phyloP scores from a whole-genome alignment of 768 basidiomycete genomes.

The Leucosporidium yakuticum region DNA sequence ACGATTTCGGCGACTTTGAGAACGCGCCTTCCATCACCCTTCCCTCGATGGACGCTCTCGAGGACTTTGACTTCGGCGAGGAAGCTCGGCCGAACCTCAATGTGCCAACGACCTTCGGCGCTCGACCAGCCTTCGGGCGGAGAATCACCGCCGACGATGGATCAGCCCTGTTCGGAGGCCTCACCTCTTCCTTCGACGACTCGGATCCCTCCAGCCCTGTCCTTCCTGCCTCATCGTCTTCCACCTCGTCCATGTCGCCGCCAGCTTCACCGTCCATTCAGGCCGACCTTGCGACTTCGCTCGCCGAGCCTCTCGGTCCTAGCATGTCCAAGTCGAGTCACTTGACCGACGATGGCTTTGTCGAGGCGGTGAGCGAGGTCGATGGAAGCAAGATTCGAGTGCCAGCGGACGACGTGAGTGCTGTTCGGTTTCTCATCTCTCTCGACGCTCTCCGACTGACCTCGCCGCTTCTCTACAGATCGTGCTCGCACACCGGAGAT shows the following conservation, averaged over 20 bases:
- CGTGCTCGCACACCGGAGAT: background rate
- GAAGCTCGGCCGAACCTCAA: conserved; percentile 1
- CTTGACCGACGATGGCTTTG: conserved; percentile 25
- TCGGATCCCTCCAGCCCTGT: conserved; percentile 12
- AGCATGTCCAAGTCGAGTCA: conserved; percentile 18
- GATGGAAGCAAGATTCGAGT: conserved; percentile 22
- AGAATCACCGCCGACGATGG: conserved; percentile 17
- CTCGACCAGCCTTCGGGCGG: background rate
- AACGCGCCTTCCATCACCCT: conserved; percentile 16
- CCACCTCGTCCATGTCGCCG: background rate
- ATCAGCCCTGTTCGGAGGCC: conserved; percentile 24
- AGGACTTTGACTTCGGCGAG: conserved; percentile 29
- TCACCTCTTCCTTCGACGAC: conserved; percentile 12
- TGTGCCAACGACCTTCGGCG: background rate
- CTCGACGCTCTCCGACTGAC: background rate
- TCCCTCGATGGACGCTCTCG: conserved; percentile 27
- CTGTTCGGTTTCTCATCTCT: background rate
- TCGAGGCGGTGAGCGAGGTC: conserved; percentile 23
- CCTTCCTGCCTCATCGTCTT: background rate
- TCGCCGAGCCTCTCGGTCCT: conserved; percentile 23
- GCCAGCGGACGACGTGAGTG: conserved; percentile 30
- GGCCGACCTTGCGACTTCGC: conserved; percentile 18
- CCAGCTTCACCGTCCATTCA: background rate
- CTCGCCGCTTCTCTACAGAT: background rate
- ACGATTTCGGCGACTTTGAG: conserved; percentile 35